A percentile compares a stretch with the other conserved stretches of the same genome.
phyloP scores from a whole-genome alignment of 371 early-diverging fungal genomes.

The Rhizomucor miehei region DNA sequence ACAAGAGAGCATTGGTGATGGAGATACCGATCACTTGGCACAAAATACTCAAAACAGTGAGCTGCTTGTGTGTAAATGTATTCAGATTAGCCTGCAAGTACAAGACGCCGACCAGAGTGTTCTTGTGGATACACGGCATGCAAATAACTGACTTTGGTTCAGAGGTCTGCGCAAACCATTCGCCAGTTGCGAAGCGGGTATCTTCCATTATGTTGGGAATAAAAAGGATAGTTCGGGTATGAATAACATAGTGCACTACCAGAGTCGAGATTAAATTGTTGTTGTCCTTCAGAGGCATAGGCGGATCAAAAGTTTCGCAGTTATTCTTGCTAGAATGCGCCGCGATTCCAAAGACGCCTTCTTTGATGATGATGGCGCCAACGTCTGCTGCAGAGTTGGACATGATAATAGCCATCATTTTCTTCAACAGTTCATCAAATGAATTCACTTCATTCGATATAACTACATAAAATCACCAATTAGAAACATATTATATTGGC shows the following conservation, averaged over 20 bases:
- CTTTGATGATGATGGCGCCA: slow-evolving; percentile 27
- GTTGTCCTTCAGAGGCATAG: slow-evolving; percentile 34
- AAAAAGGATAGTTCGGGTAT: slow-evolving; percentile 34
- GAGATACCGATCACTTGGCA: slow-evolving; percentile 65
- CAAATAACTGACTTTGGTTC: slow-evolving; percentile 53
- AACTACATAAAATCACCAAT: slow-evolving; percentile 13
- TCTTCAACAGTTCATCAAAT: slow-evolving; percentile 41
- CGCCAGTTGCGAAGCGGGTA: slow-evolving; percentile 33
- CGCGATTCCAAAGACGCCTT: slow-evolving; percentile 39
- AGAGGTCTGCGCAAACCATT: slow-evolving; percentile 15
- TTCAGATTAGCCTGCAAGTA: slow-evolving; percentile 56
- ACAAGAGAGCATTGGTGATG: slow-evolving; percentile 56
- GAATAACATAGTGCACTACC: slow-evolving; percentile 42
- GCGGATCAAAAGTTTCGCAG: slow-evolving; percentile 39
- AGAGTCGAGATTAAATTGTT: slow-evolving; percentile 29
- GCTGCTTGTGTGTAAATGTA: slow-evolving; percentile 52
- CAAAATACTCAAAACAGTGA: slow-evolving; percentile 51
- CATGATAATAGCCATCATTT: slow-evolving; percentile 47
- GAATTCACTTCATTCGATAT: slow-evolving; percentile 49
- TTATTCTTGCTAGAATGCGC: slow-evolving; percentile 31
- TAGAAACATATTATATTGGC: too few relatives aligned
- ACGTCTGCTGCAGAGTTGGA: slow-evolving; percentile 40
- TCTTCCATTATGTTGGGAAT: slow-evolving; percentile 41
- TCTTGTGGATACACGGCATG: slow-evolving; percentile 56
- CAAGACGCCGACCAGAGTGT: slow-evolving; percentile 49